Base-by-base conservation (phyloP, 164 flowering plant genomes). In the Euptelea pleiosperma region DNA sequence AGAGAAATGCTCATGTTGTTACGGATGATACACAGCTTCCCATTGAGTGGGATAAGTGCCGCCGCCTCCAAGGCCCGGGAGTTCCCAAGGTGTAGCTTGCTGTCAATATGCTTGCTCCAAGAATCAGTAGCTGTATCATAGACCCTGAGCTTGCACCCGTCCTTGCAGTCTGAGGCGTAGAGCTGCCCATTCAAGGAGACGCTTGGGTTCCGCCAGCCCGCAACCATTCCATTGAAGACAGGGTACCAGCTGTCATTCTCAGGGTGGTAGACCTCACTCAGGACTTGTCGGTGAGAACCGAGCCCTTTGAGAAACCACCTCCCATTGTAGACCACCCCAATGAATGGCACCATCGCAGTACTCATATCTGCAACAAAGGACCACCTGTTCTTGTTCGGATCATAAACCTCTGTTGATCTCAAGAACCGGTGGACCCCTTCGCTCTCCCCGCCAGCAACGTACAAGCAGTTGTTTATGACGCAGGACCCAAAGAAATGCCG, bases 401-500 rank as follows among this genome's bases (percentile, higher is more conserved):
- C 94, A 64, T 83, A 86, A 16, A 89, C 82, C 67, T 89, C 96
- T 10, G 86, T 91, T 31, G 96, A 89, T 62, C 81, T 80, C 64
- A 89, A 62, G 30, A 84, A 78, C 31, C 84, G 68, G 28, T 67
- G 84, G 15, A 42, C 75, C n/a, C 93, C 89, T 41, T 85, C 91
- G 47, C 77, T 81, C 64, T 89, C 91, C 14, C 96, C 96, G 21
- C 96, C 96, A 8, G 96, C 93, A 24, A 89, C 93, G 64, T 83
- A 89, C 65, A 89, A 70, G 66, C 94, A 82, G 58, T 89, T 89
- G 76, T 89, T 87, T 50, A 89, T 89, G 42, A 89, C 91, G 67
- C 96, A 84, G 1, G 91, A 79, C 12, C 93, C 91, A 59, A 82
- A 86, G 62, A 84, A 83, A 70, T 82, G 86, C 22, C 91, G 67